A percentile compares a stretch with the other conserved stretches of the same genome.
These are phyloP conservation scores for Cyathus striatus DNA, from an alignment of 768 basidiomycete genomes.

Conservation along the genomic window DNA sequence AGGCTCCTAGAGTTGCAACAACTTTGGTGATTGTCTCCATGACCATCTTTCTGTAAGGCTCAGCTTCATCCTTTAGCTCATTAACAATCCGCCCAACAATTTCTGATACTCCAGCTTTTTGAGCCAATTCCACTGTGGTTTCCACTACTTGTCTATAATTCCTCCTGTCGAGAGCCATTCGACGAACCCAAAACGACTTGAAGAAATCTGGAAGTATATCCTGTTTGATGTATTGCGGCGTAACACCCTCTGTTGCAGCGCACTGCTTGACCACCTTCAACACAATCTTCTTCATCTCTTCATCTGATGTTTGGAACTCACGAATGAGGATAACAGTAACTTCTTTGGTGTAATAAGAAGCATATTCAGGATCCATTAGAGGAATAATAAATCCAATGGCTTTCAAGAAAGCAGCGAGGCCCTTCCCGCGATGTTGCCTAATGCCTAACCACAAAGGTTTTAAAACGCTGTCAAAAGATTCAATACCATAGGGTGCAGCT, in stretches of 20 bases:
- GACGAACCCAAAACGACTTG: slow-evolving; percentile 97
- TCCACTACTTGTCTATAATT: slow-evolving; percentile 98
- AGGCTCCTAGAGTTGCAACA: slow-evolving; percentile 87
- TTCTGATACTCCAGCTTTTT: slow-evolving; percentile 94
- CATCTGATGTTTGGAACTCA: slow-evolving; percentile 98
- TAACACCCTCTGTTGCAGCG: slow-evolving; percentile 97
- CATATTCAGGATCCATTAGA: slow-evolving; percentile 99
- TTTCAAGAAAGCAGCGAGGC: slow-evolving; percentile 91
- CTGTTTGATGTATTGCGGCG: slow-evolving; percentile 91
- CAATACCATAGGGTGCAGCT: slow-evolving; percentile 97
- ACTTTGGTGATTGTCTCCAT: slow-evolving; percentile 99
- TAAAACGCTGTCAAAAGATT: slow-evolving; percentile 96
- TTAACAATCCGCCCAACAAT: slow-evolving; percentile 88
- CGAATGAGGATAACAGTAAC: slow-evolving; percentile 95
- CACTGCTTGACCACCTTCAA: slow-evolving; percentile 99
- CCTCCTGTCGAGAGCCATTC: slow-evolving; percentile 94
- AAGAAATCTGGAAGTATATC: slow-evolving; percentile 99
- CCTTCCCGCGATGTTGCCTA: slow-evolving; percentile 91
- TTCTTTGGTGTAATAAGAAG: slow-evolving; percentile 98
- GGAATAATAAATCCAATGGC: slow-evolving; percentile 99
- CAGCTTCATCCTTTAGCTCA: slow-evolving; percentile 87
- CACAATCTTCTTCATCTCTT: slow-evolving; percentile 99
- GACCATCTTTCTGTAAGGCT: slow-evolving; percentile 97
- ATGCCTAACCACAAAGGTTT: slow-evolving; percentile 94
- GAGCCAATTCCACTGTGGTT: slow-evolving; percentile 96